Conservation (phyloP, 1,284 basidiomycete species). For the Rugosomyces carneus region DNA sequence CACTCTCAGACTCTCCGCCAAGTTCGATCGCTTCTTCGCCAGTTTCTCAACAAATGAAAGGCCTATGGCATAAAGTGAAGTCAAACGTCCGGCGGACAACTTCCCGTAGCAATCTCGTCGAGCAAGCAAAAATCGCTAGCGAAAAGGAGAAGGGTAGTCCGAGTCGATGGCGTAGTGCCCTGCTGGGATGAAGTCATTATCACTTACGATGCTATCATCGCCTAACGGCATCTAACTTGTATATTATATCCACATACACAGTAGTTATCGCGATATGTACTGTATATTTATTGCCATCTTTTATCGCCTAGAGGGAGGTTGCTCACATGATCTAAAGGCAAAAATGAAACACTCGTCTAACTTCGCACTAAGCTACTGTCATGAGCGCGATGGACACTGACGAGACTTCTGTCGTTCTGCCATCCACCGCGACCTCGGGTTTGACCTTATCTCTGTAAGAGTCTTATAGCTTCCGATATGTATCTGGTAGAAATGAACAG, state of each 20-base stretch:
- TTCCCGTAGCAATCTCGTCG: constrained; percentile 9
- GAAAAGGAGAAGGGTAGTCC: constrained; percentile 13
- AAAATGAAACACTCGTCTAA: too few relatives aligned
- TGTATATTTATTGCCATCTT: neutral
- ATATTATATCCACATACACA: too few relatives aligned
- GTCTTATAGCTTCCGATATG: constrained; percentile 11
- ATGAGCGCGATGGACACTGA: constrained; percentile 77
- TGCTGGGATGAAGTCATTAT: constrained; percentile 2
- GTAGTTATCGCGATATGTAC: too few relatives aligned
- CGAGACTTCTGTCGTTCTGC: constrained; percentile 64
- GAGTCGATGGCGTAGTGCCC: constrained; percentile 7
- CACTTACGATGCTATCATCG: neutral
- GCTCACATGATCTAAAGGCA: neutral
- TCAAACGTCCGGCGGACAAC: constrained; percentile 23
- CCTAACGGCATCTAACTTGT: neutral
- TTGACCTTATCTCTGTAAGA: constrained; percentile 67
- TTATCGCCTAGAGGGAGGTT: neutral
- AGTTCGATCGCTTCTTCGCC: constrained; percentile 4
- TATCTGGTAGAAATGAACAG: neutral
- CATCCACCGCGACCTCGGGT: constrained; percentile 62
- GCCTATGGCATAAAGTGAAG: constrained; percentile 35
- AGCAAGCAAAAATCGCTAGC: neutral
- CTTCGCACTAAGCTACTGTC: too few relatives aligned
- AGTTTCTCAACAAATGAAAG: constrained; percentile 7
- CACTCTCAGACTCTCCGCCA: constrained; percentile 8